Percentiles rank a stretch among this genome's conserved stretches.
Conservation (phyloP, 177 flowering plant species). For the Vitis hybrid region DNA sequence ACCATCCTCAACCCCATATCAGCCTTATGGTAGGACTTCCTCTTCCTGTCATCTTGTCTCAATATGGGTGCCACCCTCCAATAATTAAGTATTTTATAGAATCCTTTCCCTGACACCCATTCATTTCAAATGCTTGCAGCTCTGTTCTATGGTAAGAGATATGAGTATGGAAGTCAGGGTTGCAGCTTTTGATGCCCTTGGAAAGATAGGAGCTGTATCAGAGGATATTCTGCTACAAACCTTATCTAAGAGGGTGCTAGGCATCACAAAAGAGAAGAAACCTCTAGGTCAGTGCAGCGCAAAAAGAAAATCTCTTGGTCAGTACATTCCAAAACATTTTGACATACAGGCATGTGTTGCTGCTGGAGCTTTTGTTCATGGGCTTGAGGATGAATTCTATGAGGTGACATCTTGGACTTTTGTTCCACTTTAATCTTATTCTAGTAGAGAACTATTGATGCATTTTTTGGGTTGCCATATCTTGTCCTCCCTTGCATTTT, state of each 20-base stretch:
- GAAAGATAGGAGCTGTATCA: slow-evolving; percentile 54
- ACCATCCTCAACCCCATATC: background rate
- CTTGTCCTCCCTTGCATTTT: background rate
- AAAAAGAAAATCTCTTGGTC: slow-evolving; percentile 15
- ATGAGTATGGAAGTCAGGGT: slow-evolving; percentile 69
- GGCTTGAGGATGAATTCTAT: slow-evolving; percentile 87
- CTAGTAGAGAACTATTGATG: background rate
- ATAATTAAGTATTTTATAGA: background rate
- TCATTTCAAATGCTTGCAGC: slow-evolving; percentile 39
- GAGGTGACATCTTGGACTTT: slow-evolving; percentile 45
- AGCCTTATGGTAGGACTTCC: background rate
- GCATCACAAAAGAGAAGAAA: slow-evolving; percentile 36
- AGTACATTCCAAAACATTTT: slow-evolving; percentile 19
- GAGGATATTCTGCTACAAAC: slow-evolving; percentile 65
- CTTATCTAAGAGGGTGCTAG: slow-evolving; percentile 60
- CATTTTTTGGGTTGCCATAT: background rate
- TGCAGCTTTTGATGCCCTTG: slow-evolving; percentile 72
- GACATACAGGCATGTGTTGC: slow-evolving; percentile 40
- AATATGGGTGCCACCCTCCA: background rate
- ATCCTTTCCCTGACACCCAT: background rate
- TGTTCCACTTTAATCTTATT: background rate
- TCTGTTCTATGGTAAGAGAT: slow-evolving; percentile 80
- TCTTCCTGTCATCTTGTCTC: slow-evolving; percentile 4
- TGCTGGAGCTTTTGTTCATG: slow-evolving; percentile 86
- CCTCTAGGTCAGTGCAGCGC: slow-evolving; percentile 17